phyloP scores from a whole-genome alignment of 495 filamentous ascomycete genomes.

The Daldinia bambusicola region DNA sequence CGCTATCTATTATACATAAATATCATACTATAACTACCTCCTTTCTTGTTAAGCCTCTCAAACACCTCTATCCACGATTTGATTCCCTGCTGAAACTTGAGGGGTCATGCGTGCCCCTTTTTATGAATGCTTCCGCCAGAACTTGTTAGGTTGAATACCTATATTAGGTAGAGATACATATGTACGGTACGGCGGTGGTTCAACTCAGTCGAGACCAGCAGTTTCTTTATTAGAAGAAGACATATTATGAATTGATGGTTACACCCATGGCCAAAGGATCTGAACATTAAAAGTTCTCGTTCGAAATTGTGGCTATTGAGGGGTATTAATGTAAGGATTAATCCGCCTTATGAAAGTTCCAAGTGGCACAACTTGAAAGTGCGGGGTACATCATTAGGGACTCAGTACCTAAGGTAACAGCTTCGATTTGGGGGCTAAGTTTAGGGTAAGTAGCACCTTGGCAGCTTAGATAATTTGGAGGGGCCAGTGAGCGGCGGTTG shows the following conservation, averaged over 20 bases:
- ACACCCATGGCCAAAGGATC: not conserved
- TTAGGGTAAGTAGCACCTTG: not conserved
- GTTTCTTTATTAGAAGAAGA: not conserved
- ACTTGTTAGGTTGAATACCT: no score
- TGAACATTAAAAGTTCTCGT: not conserved
- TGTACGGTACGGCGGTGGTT: not conserved
- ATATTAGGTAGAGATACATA: not conserved
- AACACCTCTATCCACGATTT: not conserved
- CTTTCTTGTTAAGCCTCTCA: not conserved
- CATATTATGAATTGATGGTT: no score
- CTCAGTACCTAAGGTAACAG: not conserved
- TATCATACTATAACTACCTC: not conserved
- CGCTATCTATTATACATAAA: no score
- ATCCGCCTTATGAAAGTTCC: not conserved
- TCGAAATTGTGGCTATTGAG: conserved; percentile 2
- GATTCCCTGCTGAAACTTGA: not conserved
- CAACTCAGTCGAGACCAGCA: not conserved
- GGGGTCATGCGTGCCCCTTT: no score
- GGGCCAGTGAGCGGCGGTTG: conserved; percentile 2
- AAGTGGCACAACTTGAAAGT: conserved; percentile 1
- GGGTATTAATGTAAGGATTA: not conserved
- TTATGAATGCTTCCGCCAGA: no score
- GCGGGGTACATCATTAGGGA: not conserved
- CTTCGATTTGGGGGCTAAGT: conserved; percentile 1
- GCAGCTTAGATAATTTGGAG: not conserved